Evolutionary conservation across 108 stramenopile species (phyloP).

Genomic region (Cyclotella baltica): DNA sequence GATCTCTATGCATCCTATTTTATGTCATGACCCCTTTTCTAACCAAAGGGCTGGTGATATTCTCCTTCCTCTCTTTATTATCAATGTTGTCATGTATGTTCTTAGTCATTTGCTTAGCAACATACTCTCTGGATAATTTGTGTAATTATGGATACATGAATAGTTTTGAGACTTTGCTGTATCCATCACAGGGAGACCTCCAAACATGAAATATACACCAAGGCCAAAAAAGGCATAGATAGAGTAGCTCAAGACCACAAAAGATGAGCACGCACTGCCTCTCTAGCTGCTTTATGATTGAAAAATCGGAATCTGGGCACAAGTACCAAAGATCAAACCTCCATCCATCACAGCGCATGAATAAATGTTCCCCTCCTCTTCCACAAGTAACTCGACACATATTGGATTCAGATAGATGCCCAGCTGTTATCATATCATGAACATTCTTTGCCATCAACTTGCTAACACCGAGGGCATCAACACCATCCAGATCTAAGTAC

Average conservation of each 20-base stretch:
- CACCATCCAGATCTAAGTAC: slow-evolving; percentile 2
- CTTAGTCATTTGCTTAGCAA: slow-evolving; percentile 3
- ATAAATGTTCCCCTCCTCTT: slow-evolving; percentile 25
- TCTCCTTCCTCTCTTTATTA: background rate
- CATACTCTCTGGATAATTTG: background rate
- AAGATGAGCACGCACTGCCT: slow-evolving; percentile 9
- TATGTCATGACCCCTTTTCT: slow-evolving; percentile 15
- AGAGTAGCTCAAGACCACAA: background rate
- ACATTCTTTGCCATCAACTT: background rate
- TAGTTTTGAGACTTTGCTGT: background rate
- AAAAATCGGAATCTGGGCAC: slow-evolving; percentile 21
- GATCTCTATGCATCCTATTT: slow-evolving; percentile 1
- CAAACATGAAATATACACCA: slow-evolving; percentile 17
- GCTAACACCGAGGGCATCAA: background rate
- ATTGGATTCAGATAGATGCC: background rate
- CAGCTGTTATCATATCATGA: background rate
- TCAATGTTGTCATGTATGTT: background rate
- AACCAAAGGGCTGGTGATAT: background rate
- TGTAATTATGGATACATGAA: background rate
- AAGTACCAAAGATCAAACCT: slow-evolving; percentile 13
- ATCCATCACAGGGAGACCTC: slow-evolving; percentile 12
- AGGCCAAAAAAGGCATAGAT: slow-evolving; percentile 22
- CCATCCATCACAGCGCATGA: slow-evolving; percentile 1
- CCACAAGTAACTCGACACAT: background rate
- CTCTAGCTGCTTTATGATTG: slow-evolving; percentile 10